These are phyloP conservation scores for Wickerhamiella bombiphila DNA, from an alignment of 805 yeast genomes.

Conservation along the genomic window DNA sequence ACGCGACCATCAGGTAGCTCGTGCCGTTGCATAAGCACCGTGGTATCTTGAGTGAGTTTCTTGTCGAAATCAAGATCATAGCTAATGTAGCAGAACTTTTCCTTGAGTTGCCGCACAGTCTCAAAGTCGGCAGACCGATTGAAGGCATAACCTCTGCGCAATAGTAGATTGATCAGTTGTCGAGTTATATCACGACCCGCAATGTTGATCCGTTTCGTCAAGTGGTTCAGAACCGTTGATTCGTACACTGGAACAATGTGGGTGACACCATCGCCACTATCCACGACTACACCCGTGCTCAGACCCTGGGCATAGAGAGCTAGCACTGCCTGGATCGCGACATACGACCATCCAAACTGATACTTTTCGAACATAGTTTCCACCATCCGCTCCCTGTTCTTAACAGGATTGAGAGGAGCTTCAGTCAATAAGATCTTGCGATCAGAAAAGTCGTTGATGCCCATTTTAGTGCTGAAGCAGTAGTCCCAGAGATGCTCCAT, in stretches of 20 bases:
- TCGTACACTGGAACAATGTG: constrained; percentile 98
- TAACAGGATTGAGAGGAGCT: constrained; percentile 94
- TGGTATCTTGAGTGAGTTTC: constrained; percentile 83
- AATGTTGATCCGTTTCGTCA: constrained; percentile 82
- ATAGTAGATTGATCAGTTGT: constrained; percentile 73
- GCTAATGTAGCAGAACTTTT: constrained; percentile 86
- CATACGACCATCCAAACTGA: constrained; percentile 82
- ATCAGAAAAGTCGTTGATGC: constrained; percentile 48
- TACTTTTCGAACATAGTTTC: constrained; percentile 87
- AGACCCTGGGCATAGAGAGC: constrained; percentile 95
- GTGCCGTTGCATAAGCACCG: constrained; percentile 77
- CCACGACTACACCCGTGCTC: constrained; percentile 94
- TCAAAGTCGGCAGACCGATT: constrained; percentile 98
- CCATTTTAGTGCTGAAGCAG: constrained; percentile 83
- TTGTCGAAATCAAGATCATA: constrained; percentile 86
- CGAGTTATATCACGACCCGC: constrained; percentile 99
- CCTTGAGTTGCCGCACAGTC: constrained; percentile 95
- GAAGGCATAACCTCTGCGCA: constrained; percentile 95
- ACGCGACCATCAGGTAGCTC: constrained; percentile 96
- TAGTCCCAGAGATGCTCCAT: constrained; percentile 98
- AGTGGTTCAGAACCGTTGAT: constrained; percentile 87
- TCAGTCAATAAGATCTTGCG: constrained; percentile 80
- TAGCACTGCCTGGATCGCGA: constrained; percentile 94
- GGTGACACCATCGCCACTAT: constrained; percentile 97
- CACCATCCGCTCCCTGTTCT: constrained; percentile 82